Evolutionary conservation across 2,329 filamentous ascomycete genomes (phyloP), one percentile per base, ranked within the genome.

Genomic region (Mycogone perniciosa): DNA sequence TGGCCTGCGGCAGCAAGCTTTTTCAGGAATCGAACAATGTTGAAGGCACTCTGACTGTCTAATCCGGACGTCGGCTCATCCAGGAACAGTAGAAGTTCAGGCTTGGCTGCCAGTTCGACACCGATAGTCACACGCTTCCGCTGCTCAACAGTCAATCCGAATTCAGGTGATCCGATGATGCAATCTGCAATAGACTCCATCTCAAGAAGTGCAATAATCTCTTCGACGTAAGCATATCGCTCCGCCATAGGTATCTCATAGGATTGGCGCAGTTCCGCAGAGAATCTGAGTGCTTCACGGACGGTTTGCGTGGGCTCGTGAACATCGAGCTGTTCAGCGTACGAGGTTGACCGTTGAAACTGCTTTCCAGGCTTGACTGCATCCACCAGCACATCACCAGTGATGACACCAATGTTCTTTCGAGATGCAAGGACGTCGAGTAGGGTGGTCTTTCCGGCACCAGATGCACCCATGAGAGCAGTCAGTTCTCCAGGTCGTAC

Each of bases 401-500:
- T 59, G 37, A 84, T 79, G 2, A 82, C 77, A 57, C 80, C 81
- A 50, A 83, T 80, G 57, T 80, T 82, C 68, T 82, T 82, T 35
- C 81, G 71, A 1, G 74, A 65, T 0, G 79, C 79, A 34, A 95
- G 72, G 1, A 92, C 87, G 60, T 95, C 88, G 3, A 95, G 73
- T 0, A 95, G 72, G 0, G 89, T 95, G 0, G 89, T 93, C 71
- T 95, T 95, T 44, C 89, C 89, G 4, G 89, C 89, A n/a, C 87
- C 87, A 5, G 86, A 89, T 6, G 85, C 84, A 37, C 88, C 88
- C 86, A 93, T 90, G 2, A 93, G 72, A 2, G 88, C 87, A 3
- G 86, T 91, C 7, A 92, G 75, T 59, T 85, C 81, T 34, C 88
- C 88, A 2, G 88, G 88, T 55, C 85, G 82, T 46, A 90, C 86